These are phyloP conservation scores for Venturia asperata DNA, from an alignment of 2,329 filamentous ascomycete species.

Conservation along the genomic window DNA sequence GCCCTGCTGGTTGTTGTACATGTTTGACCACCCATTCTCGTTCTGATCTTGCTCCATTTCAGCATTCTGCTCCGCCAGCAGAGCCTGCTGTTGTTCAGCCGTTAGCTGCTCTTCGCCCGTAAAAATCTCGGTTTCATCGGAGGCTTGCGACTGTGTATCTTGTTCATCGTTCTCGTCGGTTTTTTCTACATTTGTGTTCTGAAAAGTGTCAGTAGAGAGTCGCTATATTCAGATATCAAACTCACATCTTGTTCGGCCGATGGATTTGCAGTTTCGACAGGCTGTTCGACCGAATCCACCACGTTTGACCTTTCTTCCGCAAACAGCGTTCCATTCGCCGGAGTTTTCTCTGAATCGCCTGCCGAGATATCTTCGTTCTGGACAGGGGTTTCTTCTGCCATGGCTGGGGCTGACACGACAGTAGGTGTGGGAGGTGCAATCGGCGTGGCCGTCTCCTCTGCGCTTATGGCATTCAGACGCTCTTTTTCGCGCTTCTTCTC, in stretches of 20 bases:
- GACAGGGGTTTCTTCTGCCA: not conserved
- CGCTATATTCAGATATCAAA: not conserved
- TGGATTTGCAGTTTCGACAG: not conserved
- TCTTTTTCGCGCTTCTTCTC: slow-evolving; percentile 74
- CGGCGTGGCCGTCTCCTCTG: not conserved
- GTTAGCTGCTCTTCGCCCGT: slow-evolving; percentile 15
- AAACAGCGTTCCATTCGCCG: not conserved
- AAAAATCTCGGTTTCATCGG: slow-evolving; percentile 16
- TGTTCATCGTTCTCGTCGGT: slow-evolving; percentile 12
- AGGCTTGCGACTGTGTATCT: slow-evolving; percentile 5
- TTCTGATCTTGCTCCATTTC: slow-evolving; percentile 12
- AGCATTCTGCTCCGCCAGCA: slow-evolving; percentile 1
- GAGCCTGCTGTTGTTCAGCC: slow-evolving; percentile 10
- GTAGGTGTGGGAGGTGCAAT: slow-evolving; percentile 9
- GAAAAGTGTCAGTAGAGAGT: not conserved
- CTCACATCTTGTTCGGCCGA: slow-evolving; percentile 6
- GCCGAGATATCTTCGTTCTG: not conserved
- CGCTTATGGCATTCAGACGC: slow-evolving; percentile 25
- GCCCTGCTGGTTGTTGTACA: slow-evolving; percentile 9
- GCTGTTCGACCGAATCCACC: slow-evolving; percentile 7
- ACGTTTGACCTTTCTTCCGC: slow-evolving; percentile 5
- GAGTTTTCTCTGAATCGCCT: slow-evolving; percentile 17
- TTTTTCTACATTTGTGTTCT: not conserved
- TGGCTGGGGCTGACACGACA: slow-evolving; percentile 3
- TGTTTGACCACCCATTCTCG: slow-evolving; percentile 12